Evolutionary conservation across 768 basidiomycete genomes (phyloP), one percentile per base, ranked within the genome.

Genomic region (Trametes gibbosa): DNA sequence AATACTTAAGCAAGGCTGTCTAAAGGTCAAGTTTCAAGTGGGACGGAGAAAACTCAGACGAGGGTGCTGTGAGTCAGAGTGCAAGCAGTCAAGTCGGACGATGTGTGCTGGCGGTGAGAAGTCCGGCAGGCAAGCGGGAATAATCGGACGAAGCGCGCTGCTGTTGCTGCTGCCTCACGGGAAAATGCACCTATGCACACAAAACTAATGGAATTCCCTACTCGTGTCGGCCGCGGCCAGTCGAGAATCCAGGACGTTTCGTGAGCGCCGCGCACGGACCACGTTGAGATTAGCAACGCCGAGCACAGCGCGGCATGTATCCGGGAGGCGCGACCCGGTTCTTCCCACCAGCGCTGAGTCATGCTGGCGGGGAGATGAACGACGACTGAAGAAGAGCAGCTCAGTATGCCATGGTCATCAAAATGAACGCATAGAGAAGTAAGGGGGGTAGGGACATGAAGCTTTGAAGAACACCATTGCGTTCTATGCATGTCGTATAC

Each of bases 191-290:
- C 29, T 32, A 10, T 32, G 29, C 29, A 32, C 29, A 32, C 10
- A 5, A 10, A 32, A 32, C 29, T 5, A 32, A 32, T 32, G 10
- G 5, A 32, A 32, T 32, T 32, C 10, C 21, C 43, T 17, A 13
- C 37, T 39, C 55, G 40, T 29, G 55, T 8, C 37, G 32, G 46
- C 54, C 55, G 37, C 37, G 55, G 48, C 55, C 5, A 1, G n/a
- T 25, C 54, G 16, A 56, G 54, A 48, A 48, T 49, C 46, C 54
- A 48, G 43, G 19, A 10, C n/a, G 53, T 25, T 17, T 23, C 10
- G 13, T 25, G 57, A 17, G 17, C 45, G 24, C 42, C 50, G 49
- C 56, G 57, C 57, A 58, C 57, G 57, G 57, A 47, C 57, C 57
- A 58, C 43, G 56, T 32, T 43, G 56, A 34, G 32, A 43, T 19